These are phyloP conservation scores for Aspergillus nanangensis DNA, from an alignment of 495 filamentous ascomycete genomes.

Conservation along the genomic window DNA sequence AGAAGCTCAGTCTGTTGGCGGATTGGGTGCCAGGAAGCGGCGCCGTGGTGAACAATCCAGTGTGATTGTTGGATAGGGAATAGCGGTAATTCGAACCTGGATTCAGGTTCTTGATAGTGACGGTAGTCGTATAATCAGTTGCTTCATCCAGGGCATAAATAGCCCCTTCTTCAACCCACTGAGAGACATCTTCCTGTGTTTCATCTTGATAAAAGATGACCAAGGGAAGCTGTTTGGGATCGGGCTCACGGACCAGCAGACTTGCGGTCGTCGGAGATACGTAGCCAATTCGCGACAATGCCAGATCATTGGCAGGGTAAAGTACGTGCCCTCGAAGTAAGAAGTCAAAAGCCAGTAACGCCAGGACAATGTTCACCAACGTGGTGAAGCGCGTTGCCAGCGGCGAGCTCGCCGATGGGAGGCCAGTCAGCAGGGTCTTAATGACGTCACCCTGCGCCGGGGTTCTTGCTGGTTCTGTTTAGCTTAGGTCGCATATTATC, in stretches of 20 bases:
- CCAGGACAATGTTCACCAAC: conserved; percentile 62
- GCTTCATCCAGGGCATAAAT: conserved; percentile 61
- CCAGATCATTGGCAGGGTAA: conserved; percentile 67
- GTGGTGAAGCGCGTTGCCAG: conserved; percentile 60
- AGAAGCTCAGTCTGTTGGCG: conserved; percentile 72
- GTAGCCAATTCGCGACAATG: conserved; percentile 81
- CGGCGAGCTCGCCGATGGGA: conserved; percentile 56
- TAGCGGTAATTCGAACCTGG: conserved; percentile 73
- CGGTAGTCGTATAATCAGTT: conserved; percentile 74
- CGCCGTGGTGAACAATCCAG: conserved; percentile 70
- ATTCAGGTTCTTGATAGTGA: conserved; percentile 52
- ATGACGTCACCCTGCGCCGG: conserved; percentile 23
- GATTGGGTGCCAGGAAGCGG: conserved; percentile 58
- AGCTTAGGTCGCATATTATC: no score
- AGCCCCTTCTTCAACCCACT: conserved; percentile 63
- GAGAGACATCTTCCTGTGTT: conserved; percentile 12
- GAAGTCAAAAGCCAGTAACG: conserved; percentile 66
- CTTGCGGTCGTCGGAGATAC: conserved; percentile 77
- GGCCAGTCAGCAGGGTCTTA: conserved; percentile 68
- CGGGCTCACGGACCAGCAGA: conserved; percentile 78
- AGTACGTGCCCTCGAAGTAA: conserved; percentile 63
- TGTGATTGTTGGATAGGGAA: conserved; percentile 74
- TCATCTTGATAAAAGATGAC: conserved; percentile 57
- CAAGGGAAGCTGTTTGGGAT: conserved; percentile 68
- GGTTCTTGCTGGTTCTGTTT: conserved; percentile 3